Base-by-base conservation (phyloP, 495 filamentous ascomycete species). In the Lindgomyces ingoldianus region DNA sequence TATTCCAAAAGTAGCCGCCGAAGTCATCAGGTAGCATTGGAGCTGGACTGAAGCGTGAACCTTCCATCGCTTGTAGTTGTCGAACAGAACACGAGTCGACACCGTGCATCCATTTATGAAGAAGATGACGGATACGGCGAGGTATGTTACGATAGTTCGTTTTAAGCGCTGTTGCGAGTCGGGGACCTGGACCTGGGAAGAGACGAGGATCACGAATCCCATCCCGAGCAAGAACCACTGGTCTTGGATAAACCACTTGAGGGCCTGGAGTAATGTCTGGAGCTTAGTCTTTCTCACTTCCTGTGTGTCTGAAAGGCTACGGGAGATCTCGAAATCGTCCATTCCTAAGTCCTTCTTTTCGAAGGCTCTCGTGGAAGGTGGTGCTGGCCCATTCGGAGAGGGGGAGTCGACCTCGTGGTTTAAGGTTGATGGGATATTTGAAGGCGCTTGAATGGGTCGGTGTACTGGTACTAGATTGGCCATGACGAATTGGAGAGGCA, bases 101-200 rank as follows among this genome's bases (percentile, higher is more conserved):
- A 80, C 64, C 0, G 76, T 79, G 57, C 76, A 75, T 4, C 78
- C 78, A 4, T 75, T 80, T 30, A 77, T 70, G 64, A 79, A 73
- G 63, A 79, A 79, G 53, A 79, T 79, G 30, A 78, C 59, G 24
- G 70, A 61, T 14, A 78, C 73, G 48, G 64, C 68, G 4, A 78
- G 65, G 58, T 80, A 80, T 27, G 72, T 74, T 10, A 76, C 62
- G 1, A 76, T 51, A 1, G 61, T 70, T 53, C 73, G 49, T 55
- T 79, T 80, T 25, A 60, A 47, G 4, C 72, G 50, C 57, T 79
- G 78, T 10, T 73, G 65, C 0, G 68, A 33, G 1, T 16, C 19
- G 0, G 77, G 74, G 2, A 78, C 75, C 60, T 79, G 78, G 6
- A 75, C 72, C 47, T 78, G 76, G 55, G 72, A 76, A 21, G 78